Conservation (phyloP, 1,139 yeast genomes). For the Hansenula lynferdii region DNA sequence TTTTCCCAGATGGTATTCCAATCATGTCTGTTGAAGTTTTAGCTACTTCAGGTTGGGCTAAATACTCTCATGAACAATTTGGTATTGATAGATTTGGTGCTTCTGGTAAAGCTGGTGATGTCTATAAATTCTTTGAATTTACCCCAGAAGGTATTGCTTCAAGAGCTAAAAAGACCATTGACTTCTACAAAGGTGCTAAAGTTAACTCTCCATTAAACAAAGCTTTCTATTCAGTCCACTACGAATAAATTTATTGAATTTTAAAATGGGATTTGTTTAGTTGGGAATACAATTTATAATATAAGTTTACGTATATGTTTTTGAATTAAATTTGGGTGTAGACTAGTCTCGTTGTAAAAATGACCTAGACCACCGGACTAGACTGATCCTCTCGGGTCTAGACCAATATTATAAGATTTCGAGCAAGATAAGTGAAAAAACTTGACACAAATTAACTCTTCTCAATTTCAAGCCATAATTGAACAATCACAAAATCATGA, state of each 20-base stretch:
- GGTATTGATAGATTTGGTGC: conserved; percentile 98
- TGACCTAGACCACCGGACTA: too few relatives aligned
- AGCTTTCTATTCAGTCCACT: conserved; percentile 46
- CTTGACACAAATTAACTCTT: too few relatives aligned
- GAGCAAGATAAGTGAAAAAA: too few relatives aligned
- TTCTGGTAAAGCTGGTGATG: conserved; percentile 84
- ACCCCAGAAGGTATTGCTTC: conserved; percentile 91
- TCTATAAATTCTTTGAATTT: conserved; percentile 84
- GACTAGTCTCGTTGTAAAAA: too few relatives aligned
- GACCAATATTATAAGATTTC: too few relatives aligned
- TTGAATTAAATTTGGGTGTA: too few relatives aligned
- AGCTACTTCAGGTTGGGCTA: conserved; percentile 90
- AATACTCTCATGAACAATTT: conserved; percentile 94
- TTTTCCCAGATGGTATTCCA: conserved; percentile 91
- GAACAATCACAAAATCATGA: not conserved
- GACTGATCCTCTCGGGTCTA: too few relatives aligned
- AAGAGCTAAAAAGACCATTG: conserved; percentile 77
- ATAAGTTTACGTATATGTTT: too few relatives aligned
- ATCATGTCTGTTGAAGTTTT: conserved; percentile 92
- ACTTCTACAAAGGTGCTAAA: conserved; percentile 76
- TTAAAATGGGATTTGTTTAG: not conserved
- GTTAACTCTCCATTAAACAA: conserved; percentile 72
- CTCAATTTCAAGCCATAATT: too few relatives aligned
- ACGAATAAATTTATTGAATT: conserved; percentile 3
- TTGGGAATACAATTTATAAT: not conserved